Percentiles rank a stretch among this genome's conserved stretches.
Conservation (phyloP, 2,329 filamentous ascomycete species). For the Curvularia spicifera region DNA sequence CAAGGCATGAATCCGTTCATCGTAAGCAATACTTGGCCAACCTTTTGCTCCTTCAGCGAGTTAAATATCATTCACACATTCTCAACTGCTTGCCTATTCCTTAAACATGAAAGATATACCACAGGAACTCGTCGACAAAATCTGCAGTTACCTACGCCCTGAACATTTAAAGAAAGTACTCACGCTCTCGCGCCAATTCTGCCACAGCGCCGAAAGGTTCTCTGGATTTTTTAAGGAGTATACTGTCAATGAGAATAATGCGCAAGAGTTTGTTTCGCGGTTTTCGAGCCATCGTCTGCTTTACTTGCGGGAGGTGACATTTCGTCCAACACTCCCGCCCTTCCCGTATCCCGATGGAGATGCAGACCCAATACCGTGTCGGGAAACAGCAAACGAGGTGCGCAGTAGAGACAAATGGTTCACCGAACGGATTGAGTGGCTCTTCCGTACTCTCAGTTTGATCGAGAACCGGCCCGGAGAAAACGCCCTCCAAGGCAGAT, state of each 20-base stretch:
- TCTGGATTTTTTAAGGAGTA: conserved; percentile 19
- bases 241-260: conserved; percentile 10
- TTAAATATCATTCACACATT: not conserved
- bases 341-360: not conserved
- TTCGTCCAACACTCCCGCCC: not conserved
- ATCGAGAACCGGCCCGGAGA: not conserved
- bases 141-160: conserved; percentile 18
- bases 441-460: not conserved
- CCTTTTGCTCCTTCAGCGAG: not conserved
- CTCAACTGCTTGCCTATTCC: not conserved
- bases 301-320: conserved; percentile 3
- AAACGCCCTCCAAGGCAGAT: not conserved
- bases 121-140: conserved; percentile 25
- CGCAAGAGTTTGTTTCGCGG: conserved; percentile 12
- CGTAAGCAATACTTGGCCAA: not conserved
- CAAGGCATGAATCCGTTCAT: not conserved
- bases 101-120: conserved; percentile 20
- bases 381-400: not conserved
- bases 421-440: not conserved
- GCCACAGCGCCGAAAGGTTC: conserved; percentile 19
- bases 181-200: conserved; percentile 15
- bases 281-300: conserved; percentile 19
- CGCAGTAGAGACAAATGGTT: not conserved
- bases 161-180: conserved; percentile 25
- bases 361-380: not conserved